phyloP scores from a whole-genome alignment of 495 filamentous ascomycete species.

The Aspergillus egyptiacus region DNA sequence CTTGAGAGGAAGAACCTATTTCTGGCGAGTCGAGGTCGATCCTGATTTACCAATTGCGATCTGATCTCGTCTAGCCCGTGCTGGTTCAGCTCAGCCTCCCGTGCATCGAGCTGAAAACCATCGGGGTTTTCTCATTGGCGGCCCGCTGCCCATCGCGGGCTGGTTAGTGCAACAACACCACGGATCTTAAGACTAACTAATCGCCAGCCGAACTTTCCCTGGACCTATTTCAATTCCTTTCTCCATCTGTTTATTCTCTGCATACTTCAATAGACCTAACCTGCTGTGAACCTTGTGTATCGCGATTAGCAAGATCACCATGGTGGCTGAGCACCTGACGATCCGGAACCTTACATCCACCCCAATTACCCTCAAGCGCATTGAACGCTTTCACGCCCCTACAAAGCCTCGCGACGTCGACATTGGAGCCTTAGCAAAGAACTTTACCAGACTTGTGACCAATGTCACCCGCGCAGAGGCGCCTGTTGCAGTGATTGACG shows the following conservation, averaged over 20 bases:
- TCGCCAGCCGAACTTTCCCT: not conserved
- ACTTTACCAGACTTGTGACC: slow-evolving; percentile 47
- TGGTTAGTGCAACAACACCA: slow-evolving; percentile 9
- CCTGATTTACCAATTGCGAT: not conserved
- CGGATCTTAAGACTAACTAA: not conserved
- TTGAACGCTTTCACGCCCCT: slow-evolving; percentile 64
- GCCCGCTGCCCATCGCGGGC: slow-evolving; percentile 3
- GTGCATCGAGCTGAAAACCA: not conserved
- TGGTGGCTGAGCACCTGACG: slow-evolving; percentile 51
- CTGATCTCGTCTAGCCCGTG: not conserved
- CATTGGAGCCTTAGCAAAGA: slow-evolving; percentile 37
- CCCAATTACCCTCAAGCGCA: slow-evolving; percentile 61
- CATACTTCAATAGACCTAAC: not conserved
- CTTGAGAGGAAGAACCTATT: not conserved
- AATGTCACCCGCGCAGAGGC: slow-evolving; percentile 37
- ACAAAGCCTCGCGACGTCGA: slow-evolving; percentile 40
- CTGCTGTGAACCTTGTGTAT: not conserved
- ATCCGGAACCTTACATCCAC: slow-evolving; percentile 84
- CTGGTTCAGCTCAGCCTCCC: not conserved
- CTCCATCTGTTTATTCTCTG: not conserved
- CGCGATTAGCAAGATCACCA: slow-evolving; percentile 12
- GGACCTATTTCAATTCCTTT: not conserved
- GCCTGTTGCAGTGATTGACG: slow-evolving; percentile 37
- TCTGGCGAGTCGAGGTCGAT: not conserved
- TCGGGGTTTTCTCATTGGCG: slow-evolving; percentile 4